A percentile compares a stretch with the other conserved stretches of the same genome.
Evolutionary conservation across 495 filamentous ascomycete genomes (phyloP).

Genomic region (Penicillium taxi): DNA sequence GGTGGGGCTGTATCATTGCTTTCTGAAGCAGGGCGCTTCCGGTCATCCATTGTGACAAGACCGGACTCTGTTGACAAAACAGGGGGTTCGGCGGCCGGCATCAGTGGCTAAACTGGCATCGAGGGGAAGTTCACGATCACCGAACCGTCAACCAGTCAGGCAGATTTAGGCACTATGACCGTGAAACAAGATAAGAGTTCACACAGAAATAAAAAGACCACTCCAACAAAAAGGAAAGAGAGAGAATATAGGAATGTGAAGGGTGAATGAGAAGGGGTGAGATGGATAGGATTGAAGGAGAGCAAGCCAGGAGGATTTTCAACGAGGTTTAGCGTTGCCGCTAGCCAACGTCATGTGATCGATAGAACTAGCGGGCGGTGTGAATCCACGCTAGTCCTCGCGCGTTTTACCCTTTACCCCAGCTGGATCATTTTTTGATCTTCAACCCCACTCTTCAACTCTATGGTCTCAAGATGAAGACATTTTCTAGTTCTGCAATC

Average conservation of each 20-base stretch:
- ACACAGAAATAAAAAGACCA: conserved; percentile 6
- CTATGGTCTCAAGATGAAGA: conserved; percentile 15
- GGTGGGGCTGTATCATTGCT: conserved; percentile 75
- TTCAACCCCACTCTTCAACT: conserved; percentile 5
- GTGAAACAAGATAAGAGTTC: conserved; percentile 21
- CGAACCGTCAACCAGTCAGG: conserved; percentile 33
- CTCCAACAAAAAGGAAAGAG: not conserved
- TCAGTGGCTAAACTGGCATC: conserved; percentile 52
- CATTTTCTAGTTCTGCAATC: conserved; percentile 51
- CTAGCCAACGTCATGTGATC: conserved; percentile 35
- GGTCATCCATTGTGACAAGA: conserved; percentile 92
- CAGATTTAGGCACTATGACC: conserved; percentile 25
- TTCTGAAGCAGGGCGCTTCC: conserved; percentile 78
- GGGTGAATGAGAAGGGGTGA: conserved; percentile 18
- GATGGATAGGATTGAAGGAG: conserved; percentile 23
- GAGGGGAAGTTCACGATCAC: conserved; percentile 27
- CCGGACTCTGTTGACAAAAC: conserved; percentile 60
- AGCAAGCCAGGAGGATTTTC: conserved; percentile 39
- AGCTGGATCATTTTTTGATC: too few relatives aligned
- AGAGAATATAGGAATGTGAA: conserved; percentile 2
- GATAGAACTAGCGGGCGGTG: too few relatives aligned
- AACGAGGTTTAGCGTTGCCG: conserved; percentile 24
- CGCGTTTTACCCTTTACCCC: too few relatives aligned
- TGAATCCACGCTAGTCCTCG: too few relatives aligned
- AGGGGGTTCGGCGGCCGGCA: conserved; percentile 70